Base-by-base conservation (phyloP, 148 eudicot genomes). In the Chenopodium berlandieri region DNA sequence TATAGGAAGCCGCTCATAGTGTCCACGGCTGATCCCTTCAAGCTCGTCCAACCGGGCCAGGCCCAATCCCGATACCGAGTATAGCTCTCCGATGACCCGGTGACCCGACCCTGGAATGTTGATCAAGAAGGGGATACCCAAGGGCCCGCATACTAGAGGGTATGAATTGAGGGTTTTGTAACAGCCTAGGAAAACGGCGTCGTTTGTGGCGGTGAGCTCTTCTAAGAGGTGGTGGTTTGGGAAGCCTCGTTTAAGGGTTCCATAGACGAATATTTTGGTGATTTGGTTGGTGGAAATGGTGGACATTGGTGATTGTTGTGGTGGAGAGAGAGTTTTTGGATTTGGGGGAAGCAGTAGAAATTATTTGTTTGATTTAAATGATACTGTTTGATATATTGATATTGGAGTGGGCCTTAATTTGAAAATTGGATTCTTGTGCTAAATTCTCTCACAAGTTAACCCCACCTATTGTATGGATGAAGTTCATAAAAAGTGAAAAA, bases 211-310 rank as follows among this genome's bases (percentile, higher is more conserved):
- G 75, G 79, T 82, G 16, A 90, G 82, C 52, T 74, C 71, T 60
- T 87, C 81, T 54, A 93, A 62, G 25, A 93, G 88, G 65, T 31
- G 25, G 81, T 93, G 97, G 88, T 93, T 93, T 71, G 89, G 78
- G 86, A 90, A 91, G 40, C 91, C 93, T 19, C 83, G 90, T 78
- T 93, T 93, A 12, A 93, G 91, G 1, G 97, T 93, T 8, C 97
- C 97, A 81, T 93, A 93, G 0, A 90, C 87, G 89, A 93, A 91
- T 56, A 93, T 87, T 64, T 81, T 81, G 50, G 50, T 78, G 50
- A 47, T 73, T 44, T 30, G 58, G 47, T 69, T 13, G 62, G 3
- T 11, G 44, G 27, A 44, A 10, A 32, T 63, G 78, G 72, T 23
- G 12, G 84, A 62, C 81, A 77, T 77, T 56, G 81, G 25, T 47